Evolutionary conservation across 768 basidiomycete genomes (phyloP), one percentile per base, ranked within the genome.

Genomic region (Agaricus subrufescens): DNA sequence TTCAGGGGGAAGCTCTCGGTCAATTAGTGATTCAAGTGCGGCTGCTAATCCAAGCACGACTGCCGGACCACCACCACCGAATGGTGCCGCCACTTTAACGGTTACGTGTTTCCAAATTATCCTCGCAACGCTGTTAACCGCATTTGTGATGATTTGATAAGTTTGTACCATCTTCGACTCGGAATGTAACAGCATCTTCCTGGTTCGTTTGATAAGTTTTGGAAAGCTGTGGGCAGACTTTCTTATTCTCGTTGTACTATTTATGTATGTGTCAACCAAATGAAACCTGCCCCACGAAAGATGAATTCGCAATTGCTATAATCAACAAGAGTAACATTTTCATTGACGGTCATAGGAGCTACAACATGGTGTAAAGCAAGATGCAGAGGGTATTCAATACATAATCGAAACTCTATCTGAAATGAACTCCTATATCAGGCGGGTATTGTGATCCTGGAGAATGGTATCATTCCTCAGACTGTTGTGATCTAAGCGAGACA

Each of bases 381-480:
- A 19, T 23, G 31, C 5, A 38, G 31, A 15, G 44, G 43, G 52
- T 45, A 53, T 53, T 37, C 25, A 45, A 46, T 44, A 53, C 11
- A 8, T 34, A 34, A 34, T 14, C 4, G n/a, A 19, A 19, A 29
- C 10, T 11, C 15, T 15, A 34, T 25, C 14, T 46, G 1, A 26
- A 23, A 8, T 1, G 14, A 23, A 25, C 19, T 7, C 12, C 26
- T 37, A 37, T 8, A 8, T 3, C 39, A 48, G 54, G 29, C 26
- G 47, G 46, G 25, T 55, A 47, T 23, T 55, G 54, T 30, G 12
- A 42, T 43, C 8, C 54, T 14, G 54, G 54, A n/a, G 29, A 6
- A 3, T 55, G 37, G 46, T 55, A 47, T 14, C 49, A 55, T 49
- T 19, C 39, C 25, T 23, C 54, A 55, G 46, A 26, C 23, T 55